Evolutionary conservation across 768 basidiomycete genomes (phyloP).

Genomic region (Tubosaeta sp.): DNA sequence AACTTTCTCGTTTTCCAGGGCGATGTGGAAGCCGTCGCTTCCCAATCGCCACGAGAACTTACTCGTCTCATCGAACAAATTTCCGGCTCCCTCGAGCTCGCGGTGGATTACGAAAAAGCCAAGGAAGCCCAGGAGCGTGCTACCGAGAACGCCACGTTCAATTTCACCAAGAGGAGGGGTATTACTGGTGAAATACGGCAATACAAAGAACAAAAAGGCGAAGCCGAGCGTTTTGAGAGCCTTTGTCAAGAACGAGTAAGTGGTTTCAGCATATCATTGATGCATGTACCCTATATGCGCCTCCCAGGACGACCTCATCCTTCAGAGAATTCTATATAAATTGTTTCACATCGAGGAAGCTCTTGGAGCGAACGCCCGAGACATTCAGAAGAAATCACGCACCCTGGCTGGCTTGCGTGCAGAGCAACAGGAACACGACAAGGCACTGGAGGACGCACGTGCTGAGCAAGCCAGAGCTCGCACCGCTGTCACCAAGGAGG

Average conservation of each 20-base stretch:
- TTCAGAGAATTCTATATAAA: conserved; percentile 81
- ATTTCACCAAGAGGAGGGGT: conserved; percentile 90
- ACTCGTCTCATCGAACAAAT: conserved; percentile 93
- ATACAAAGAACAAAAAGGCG: conserved; percentile 94
- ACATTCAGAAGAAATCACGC: conserved; percentile 71
- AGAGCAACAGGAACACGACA: conserved; percentile 68
- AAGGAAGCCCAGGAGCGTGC: conserved; percentile 85
- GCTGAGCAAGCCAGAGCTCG: conserved; percentile 78
- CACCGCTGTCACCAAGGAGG: conserved; percentile 72
- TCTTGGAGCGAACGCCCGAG: conserved; percentile 65
- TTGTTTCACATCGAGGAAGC: conserved; percentile 85
- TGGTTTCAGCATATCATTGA: background rate
- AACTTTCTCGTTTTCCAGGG: conserved; percentile 99
- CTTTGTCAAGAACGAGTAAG: conserved; percentile 71
- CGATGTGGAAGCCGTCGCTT: conserved; percentile 96
- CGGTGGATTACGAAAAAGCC: conserved; percentile 83
- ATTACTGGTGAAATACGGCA: conserved; percentile 95
- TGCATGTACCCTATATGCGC: conserved; percentile 5
- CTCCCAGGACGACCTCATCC: conserved; percentile 70
- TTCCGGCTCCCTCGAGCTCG: conserved; percentile 87
- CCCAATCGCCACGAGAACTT: conserved; percentile 88
- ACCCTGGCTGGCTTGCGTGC: conserved; percentile 63
- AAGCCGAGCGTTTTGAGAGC: conserved; percentile 83
- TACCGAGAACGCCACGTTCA: conserved; percentile 91
- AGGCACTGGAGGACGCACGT: conserved; percentile 67